Evolutionary conservation across 805 yeast genomes (phyloP).

Genomic region (Candida loeiensis): DNA sequence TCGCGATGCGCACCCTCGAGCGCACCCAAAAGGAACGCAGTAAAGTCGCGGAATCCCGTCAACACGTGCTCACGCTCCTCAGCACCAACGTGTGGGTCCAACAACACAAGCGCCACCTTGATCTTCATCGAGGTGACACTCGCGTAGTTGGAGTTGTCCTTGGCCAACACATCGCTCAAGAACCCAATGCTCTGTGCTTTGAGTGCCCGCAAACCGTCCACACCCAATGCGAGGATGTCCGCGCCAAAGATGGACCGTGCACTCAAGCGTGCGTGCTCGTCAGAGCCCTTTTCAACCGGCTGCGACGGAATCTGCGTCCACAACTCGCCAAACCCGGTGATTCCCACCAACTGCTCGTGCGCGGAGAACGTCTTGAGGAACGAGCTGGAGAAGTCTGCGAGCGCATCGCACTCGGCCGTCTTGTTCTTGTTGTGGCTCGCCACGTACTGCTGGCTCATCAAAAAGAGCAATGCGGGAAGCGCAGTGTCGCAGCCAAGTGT

Average conservation of each 20-base stretch:
- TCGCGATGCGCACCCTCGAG: constrained; percentile 33
- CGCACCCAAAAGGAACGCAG: constrained; percentile 33
- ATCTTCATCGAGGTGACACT: constrained; percentile 39
- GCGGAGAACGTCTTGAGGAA: constrained; percentile 68
- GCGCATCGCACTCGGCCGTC: constrained; percentile 59
- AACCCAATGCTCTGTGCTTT: constrained; percentile 54
- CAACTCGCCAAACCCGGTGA: constrained; percentile 47
- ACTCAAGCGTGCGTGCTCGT: constrained; percentile 35
- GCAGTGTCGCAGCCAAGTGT: constrained; percentile 69
- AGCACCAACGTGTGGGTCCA: constrained; percentile 37
- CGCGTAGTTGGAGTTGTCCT: constrained; percentile 22
- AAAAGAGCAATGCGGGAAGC: constrained; percentile 67
- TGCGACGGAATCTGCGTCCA: constrained; percentile 48
- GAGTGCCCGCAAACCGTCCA: constrained; percentile 46
- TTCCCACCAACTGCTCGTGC: constrained; percentile 59
- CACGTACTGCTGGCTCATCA: constrained; percentile 78
- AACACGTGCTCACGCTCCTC: constrained; percentile 30
- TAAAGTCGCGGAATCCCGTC: constrained; percentile 28
- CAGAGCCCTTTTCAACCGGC: constrained; percentile 37
- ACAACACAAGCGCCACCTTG: constrained; percentile 49
- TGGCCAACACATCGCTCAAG: constrained; percentile 46
- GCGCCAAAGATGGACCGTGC: constrained; percentile 63
- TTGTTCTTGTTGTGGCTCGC: constrained; percentile 47
- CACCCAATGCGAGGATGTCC: constrained; percentile 48
- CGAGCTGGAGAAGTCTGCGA: constrained; percentile 68